Evolutionary conservation across 2,329 filamentous ascomycete genomes (phyloP), one percentile per base, ranked within the genome.

Genomic region (Hypoxylon rubiginosum): DNA sequence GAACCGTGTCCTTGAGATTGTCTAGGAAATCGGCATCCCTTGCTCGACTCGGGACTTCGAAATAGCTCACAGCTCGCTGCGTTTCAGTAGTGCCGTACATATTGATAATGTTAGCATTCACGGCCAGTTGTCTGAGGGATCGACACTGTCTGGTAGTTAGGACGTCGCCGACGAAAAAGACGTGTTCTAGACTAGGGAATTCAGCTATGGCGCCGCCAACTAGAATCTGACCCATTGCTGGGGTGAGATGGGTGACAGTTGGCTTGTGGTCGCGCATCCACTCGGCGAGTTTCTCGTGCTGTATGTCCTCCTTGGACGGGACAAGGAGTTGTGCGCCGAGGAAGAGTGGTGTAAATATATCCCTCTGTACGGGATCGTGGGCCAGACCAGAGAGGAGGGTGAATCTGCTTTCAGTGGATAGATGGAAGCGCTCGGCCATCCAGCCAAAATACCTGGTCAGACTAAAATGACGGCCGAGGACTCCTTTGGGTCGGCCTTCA

Each of bases 211-310:
- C 92, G 71, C 92, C 93, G 46, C 94, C 94, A n/a, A 95, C 90
- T 1, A 98, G 82, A 66, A 98, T 96, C 73, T 97, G 93, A 59
- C 94, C 94, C 94, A 98, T 97, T 62, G 96, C 96, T 9, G 96
- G 96, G 1, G 96, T 99, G 41, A 98, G 82, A 79, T 98, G 96
- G 11, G 91, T 93, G 19, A 94, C 92, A 15, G 90, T 97, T 2
- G 92, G 88, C 59, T 86, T 82, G 75, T 92, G 87, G 56, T 91
- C 87, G 56, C 85, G 84, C 86, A 97, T 93, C 96, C 96, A 99
- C 75, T 97, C 93, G 4, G 91, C 91, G 13, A 97, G 83, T 73
- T 85, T 90, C 80, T 97, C 94, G 77, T 97, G 92, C 58, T 91
- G 88, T 64, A 98, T 98, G 72, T 94, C 90, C 68, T 97, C 94